Base-by-base conservation (phyloP, 176 grass and related monocot species). In the Carex littledalei region DNA sequence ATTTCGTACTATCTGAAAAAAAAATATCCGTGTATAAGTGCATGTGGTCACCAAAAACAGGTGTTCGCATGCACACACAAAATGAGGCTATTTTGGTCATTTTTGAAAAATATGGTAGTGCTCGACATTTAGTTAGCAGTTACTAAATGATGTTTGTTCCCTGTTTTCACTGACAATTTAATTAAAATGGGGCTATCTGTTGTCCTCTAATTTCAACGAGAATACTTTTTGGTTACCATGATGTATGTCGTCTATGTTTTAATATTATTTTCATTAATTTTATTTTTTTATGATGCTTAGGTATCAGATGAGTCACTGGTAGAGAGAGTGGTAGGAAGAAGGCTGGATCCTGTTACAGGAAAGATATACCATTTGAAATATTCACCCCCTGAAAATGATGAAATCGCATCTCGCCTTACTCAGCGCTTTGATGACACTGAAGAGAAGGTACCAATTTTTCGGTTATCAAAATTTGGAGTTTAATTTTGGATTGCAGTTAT, bases 311-410 rank as follows among this genome's bases (percentile, higher is more conserved):
- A 94, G 80, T 81, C 85, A 69, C 88, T 99, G 82, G 88, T 99
- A 78, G 96, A 99, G 86, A 92, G 93, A 84, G 96, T 99, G 59
- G 91, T 99, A 64, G 96, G 96, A 32, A 94, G 96, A 88, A 88
- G 91, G 18, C 83, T 88, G 57, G 96, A 99, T 88, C 96, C 96
- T 85, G 87, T 86, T 64, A 95, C 96, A 55, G 96, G 96, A 29
- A 99, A 91, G 86, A 99, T 99, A 84, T 99, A 99, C 79, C 96
- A 99, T 89, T 84, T 99, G 45, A 95, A 88, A 57, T 99, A 95
- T 70, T 95, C 96, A 85, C 96, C 93, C 8, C 96, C 96, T 81
- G 93, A 99, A 85, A 99, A 86, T 86, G 96, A 95, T 79, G 96
- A 95, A 91, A 94, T 99, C 41, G 90, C 93, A 67, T 84, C 91